phyloP scores from a whole-genome alignment of 140 eudicot genomes.

The Oenanthe javanica region DNA sequence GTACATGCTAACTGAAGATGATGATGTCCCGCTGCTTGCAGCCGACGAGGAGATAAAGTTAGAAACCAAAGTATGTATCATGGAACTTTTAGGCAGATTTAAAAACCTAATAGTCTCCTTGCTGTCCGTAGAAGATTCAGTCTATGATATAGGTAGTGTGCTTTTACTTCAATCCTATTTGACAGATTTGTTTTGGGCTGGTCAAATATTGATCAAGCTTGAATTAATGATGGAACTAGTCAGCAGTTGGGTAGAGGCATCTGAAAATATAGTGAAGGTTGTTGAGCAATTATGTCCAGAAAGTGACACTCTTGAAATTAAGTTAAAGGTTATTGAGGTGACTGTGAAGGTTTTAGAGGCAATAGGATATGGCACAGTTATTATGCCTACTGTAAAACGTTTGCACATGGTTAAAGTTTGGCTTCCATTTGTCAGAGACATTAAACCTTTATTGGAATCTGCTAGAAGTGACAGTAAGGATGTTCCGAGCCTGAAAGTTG shows the following conservation, averaged over 20 bases:
- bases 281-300: constrained; percentile 35
- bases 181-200: constrained; percentile 74
- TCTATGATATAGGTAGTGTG: constrained; percentile 12
- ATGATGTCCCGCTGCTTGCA: constrained; percentile 74
- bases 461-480: constrained; percentile 34
- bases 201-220: constrained; percentile 57
- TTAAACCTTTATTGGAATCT: constrained; percentile 41
- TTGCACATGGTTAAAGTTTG: constrained; percentile 65
- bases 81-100: constrained; percentile 44
- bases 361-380: constrained; percentile 64
- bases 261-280: constrained; percentile 38
- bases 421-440: constrained; percentile 71
- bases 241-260: constrained; percentile 49
- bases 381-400: constrained; percentile 61
- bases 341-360: constrained; percentile 71
- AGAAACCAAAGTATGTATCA: constrained; percentile 47
- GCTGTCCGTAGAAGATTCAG: constrained; percentile 30
- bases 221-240: constrained; percentile 58
- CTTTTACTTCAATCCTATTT: constrained; percentile 34
- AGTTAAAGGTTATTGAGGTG: constrained; percentile 70
- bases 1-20: constrained; percentile 96
- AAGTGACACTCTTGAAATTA: constrained; percentile 27
- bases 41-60: constrained; percentile 47
- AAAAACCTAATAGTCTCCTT: constrained; percentile 31
- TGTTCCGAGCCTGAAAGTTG: constrained; percentile 30